Percentiles rank a stretch among this genome's conserved stretches.
These are phyloP conservation scores for Oenanthe sinensis DNA, from an alignment of 129 eudicot genomes.

Conservation along the genomic window DNA sequence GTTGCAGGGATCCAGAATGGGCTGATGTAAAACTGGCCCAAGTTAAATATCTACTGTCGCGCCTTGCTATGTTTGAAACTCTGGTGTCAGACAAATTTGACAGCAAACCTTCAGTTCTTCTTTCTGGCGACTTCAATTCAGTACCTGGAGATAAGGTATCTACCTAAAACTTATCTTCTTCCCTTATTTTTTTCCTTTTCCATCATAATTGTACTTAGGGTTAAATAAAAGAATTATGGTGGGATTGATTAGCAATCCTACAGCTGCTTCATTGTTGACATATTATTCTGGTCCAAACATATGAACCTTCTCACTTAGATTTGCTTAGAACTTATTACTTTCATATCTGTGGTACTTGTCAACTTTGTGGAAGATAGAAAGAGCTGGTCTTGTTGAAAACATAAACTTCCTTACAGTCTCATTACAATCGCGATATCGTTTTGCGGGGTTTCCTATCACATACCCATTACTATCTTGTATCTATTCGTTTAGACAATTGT, in stretches of 20 bases:
- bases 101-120: slow-evolving; percentile 62
- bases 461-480: neutral
- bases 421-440: neutral
- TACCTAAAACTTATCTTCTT: neutral
- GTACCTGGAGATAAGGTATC: slow-evolving; percentile 84
- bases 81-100: slow-evolving; percentile 46
- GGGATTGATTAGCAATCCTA: neutral
- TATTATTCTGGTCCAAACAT: neutral
- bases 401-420: neutral
- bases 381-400: neutral
- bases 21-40: slow-evolving; percentile 93
- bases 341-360: neutral
- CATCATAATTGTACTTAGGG: neutral
- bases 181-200: neutral
- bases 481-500: neutral
- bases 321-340: neutral
- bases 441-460: neutral
- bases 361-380: neutral
- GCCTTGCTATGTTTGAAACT: slow-evolving; percentile 43
- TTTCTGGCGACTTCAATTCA: slow-evolving; percentile 93
- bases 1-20: slow-evolving; percentile 85
- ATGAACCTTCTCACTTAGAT: neutral
- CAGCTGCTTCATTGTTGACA: neutral
- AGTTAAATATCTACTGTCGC: slow-evolving; percentile 66
- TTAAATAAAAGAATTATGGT: neutral